Conservation (phyloP, 192 early-diverging fungal genomes). For the Umbelopsis sp. region DNA sequence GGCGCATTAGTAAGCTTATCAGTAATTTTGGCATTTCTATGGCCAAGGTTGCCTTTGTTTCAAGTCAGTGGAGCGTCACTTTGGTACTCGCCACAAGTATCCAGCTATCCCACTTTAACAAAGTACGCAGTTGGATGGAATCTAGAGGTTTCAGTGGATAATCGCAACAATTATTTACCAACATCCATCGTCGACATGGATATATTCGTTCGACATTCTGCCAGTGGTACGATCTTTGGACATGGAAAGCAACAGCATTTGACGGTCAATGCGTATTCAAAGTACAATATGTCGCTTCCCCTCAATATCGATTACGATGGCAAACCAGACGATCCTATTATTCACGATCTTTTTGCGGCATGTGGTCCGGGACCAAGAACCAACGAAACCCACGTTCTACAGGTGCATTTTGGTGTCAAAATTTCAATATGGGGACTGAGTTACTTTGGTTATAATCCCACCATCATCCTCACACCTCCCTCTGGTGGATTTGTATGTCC, state of each 20-base stretch:
- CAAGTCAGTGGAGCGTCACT: neutral
- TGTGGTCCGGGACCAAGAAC: constrained; percentile 11
- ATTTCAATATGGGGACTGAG: constrained; percentile 34
- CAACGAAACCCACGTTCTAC: constrained; percentile 23
- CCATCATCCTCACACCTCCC: constrained; percentile 35
- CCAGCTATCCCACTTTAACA: neutral
- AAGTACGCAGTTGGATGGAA: neutral
- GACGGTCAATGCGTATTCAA: neutral
- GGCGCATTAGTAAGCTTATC: neutral
- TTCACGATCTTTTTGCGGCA: neutral
- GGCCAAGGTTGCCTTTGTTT: constrained; percentile 2
- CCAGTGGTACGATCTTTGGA: neutral
- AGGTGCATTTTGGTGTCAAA: constrained; percentile 37
- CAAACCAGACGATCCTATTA: constrained; percentile 1
- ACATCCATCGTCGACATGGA: neutral
- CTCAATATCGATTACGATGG: neutral
- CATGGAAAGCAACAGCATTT: neutral
- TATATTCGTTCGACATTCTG: neutral
- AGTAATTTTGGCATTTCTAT: neutral
- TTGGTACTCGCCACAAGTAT: neutral
- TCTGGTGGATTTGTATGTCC: constrained; percentile 41
- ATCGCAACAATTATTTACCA: constrained; percentile 9
- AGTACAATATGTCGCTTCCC: neutral
- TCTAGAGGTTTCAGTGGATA: neutral
- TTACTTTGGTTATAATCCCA: constrained; percentile 38